Evolutionary conservation across 2,329 filamentous ascomycete genomes (phyloP), one percentile per base, ranked within the genome.

Genomic region (Tolypocladium ophioglossoides): DNA sequence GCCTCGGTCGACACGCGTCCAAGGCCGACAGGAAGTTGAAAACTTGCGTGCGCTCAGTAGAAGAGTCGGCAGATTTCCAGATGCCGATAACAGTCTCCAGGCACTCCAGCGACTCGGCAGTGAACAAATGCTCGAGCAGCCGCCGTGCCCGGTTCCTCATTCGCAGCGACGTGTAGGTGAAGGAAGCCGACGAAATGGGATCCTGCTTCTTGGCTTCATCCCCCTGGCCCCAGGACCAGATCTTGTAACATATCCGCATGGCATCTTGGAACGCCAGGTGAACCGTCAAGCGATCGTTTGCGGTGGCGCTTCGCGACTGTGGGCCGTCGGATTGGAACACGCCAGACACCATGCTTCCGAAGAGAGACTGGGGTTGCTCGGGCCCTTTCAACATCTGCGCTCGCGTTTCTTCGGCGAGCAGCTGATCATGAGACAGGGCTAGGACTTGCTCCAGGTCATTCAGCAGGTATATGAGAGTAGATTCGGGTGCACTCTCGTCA

Each of bases 261-360:
- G 91, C 90, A 67, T 99, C 95, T 68, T 97, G 92, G 66, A 99
- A 96, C 12, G 91, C 95, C n/a, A 99, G 77, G 46, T 96, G 78
- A 22, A 99, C 92, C 0, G 94, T 97, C 24, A 99, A 77, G 48
- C 92, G 83, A 62, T 94, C 92, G 64, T 97, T 99, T 10, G 91
- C 91, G n/a, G 89, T 91, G 9, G 86, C 83, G 56, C 85, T 90
- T 50, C 91, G 84, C n/a, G 83, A 79, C 57, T 91, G 87, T 2
- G 80, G 84, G 1, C 82, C 77, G 56, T 96, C 91, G 1, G 87
- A 82, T 39, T 89, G 80, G 66, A 96, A 96, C 0, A 96, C 89
- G 1, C 90, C 90, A 1, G 91, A 94, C 1, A 95, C 89, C 83
- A 96, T 95, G 61, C 89, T 95, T 47, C 91, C 91, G 64, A 97